A percentile compares a stretch with the other conserved stretches of the same genome.
Conservation (phyloP, 768 basidiomycete genomes). For the Fibroporia radiculosa region DNA sequence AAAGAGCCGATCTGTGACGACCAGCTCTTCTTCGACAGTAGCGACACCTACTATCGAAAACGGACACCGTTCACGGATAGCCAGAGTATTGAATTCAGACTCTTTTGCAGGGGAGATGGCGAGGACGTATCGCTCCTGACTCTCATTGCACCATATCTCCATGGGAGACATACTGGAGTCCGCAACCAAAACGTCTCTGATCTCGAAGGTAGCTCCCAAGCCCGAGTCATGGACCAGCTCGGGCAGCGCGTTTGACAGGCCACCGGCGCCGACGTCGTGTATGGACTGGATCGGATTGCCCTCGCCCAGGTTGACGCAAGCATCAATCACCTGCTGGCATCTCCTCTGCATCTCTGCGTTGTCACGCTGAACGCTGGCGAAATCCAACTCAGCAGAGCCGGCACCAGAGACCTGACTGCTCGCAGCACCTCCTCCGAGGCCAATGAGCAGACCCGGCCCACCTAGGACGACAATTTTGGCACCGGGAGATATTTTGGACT, state of each 20-base stretch:
- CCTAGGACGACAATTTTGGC: constrained; percentile 90
- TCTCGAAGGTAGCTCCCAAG: constrained; percentile 90
- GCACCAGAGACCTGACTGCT: constrained; percentile 90
- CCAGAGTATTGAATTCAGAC: constrained; percentile 63
- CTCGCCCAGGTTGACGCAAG: constrained; percentile 56
- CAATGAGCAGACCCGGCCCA: constrained; percentile 94
- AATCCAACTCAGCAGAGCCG: constrained; percentile 89
- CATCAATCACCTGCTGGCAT: constrained; percentile 96
- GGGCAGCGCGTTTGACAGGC: constrained; percentile 91
- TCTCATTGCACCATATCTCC: constrained; percentile 99
- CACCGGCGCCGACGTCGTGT: constrained; percentile 98
- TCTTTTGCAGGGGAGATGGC: constrained; percentile 68
- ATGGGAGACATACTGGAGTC: constrained; percentile 95
- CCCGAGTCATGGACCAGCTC: constrained; percentile 94
- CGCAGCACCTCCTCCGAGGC: constrained; percentile 93
- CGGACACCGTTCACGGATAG: constrained; percentile 85
- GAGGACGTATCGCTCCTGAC: constrained; percentile 94
- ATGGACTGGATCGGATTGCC: constrained; percentile 88
- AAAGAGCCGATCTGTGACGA: constrained; percentile 85
- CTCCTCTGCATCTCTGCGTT: constrained; percentile 98
- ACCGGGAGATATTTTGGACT: constrained; percentile 67
- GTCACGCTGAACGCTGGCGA: constrained; percentile 94
- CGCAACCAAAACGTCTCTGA: constrained; percentile 86
- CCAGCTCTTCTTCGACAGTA: constrained; percentile 70
- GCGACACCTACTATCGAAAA: constrained; percentile 89